Evolutionary conservation across 495 filamentous ascomycete genomes (phyloP), one percentile per base, ranked within the genome.

Genomic region (Mycothermus thermophilus): DNA sequence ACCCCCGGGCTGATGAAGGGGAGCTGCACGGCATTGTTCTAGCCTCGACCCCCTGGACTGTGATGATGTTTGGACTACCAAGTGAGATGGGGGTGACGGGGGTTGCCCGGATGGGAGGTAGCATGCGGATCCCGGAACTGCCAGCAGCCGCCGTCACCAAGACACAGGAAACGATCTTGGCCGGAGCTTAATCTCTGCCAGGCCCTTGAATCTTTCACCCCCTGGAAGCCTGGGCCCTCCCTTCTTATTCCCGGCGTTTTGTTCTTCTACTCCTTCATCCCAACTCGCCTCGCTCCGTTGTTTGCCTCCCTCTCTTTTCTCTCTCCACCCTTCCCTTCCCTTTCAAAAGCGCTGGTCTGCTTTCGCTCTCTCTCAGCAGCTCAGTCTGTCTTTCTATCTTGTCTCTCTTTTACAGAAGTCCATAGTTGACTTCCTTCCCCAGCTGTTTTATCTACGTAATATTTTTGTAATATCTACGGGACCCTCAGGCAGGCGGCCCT

Each of bases 261-360:
- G 37, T 39, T 55, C 43, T 46, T 54, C 32, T 39, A 42, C 18
- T 35, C 40, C 34, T 30, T 43, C 41, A 43, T 35, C 37, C 34
- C 35, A 32, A 32, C 35, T 42, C 33, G 12, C 33, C 39, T 31
- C 40, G 15, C 27, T 21, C 15, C 21, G 40, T 20, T 47, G 44
- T 44, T 55, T 54, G 50, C 58, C 54, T 58, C 22, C 22, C 6
- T 25, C 22, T 11, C 11, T 25, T 6, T 6, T 6, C 22, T 11
- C 22, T 11, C 22, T 6, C 11, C 22, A 11, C 22, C 22, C 22
- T 6, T 55, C 55, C 44, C 50, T 57, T 54, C 48, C 41, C 23
- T 28, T 44, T 33, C 28, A 52, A 54, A 67, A 72, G 66, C 68
- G 59, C 66, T 63, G 66, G 66, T 69, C 63, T 72, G 68, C 67